Evolutionary conservation across 371 early-diverging fungal species (phyloP), one percentile per base, ranked within the genome.

Genomic region (Coemansia sp.): DNA sequence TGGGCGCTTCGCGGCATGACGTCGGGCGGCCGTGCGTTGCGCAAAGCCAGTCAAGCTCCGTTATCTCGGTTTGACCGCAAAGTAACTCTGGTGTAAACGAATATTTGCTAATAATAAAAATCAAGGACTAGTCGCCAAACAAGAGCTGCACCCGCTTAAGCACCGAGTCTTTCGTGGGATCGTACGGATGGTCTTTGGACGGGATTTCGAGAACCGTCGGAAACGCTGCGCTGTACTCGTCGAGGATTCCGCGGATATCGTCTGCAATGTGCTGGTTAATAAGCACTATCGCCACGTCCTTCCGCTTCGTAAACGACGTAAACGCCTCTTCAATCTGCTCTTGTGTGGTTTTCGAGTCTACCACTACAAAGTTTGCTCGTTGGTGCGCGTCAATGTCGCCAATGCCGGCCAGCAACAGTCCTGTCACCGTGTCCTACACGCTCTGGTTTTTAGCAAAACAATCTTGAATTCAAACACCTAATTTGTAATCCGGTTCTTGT

Each of bases 151-250:
- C 94, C 62, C 95, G 88, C 84, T 95, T 98, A 61, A 98, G 83
- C 55, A 98, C 95, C 58, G 97, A 95, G 82, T 98, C 98, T 84
- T 92, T 93, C 69, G 86, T 84, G 60, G 89, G 89, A 73, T 90
- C 86, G 80, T 98, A 99, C 39, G 98, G 99, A 78, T 96, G 94
- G 78, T 99, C 98, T 84, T 99, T 99, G 59, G 96, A 96, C 64
- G 99, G 99, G 70, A 99, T 96, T 80, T 99, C 99, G 62, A 99
- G 87, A 14, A 99, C 85, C 10, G 97, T 92, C 10, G 99, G 99
- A 81, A 96, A 98, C 10, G 97, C 95, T 61, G 88, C 87, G 59
- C 86, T 84, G 80, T 98, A 89, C 58, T 88, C 92, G 71, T 98
- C 99, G 59, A 98, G 83, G 68, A 92, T 75, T 18, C 88, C 86